Evolutionary conservation across 805 yeast species (phyloP).

Genomic region (Saccharomycopsis javanensis): DNA sequence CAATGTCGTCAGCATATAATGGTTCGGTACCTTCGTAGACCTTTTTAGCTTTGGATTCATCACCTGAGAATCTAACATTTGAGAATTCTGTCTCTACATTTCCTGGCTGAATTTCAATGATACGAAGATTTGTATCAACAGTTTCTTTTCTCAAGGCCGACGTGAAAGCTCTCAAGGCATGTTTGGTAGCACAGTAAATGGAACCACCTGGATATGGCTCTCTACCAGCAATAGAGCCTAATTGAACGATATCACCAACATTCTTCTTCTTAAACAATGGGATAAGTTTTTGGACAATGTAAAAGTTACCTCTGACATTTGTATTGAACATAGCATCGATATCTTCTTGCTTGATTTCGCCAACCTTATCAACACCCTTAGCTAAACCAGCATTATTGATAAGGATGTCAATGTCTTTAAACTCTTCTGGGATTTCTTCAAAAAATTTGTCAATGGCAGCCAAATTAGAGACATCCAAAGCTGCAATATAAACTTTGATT

Average conservation of each 20-base stretch:
- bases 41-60: conserved; percentile 40
- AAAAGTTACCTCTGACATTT: conserved; percentile 38
- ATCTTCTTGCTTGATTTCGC: conserved; percentile 31
- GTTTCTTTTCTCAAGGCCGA: conserved; percentile 61
- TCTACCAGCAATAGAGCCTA: conserved; percentile 65
- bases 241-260: conserved; percentile 48
- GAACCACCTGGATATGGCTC: conserved; percentile 64
- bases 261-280: conserved; percentile 34
- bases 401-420: conserved; percentile 49
- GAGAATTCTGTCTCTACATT: conserved; percentile 63
- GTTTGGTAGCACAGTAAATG: conserved; percentile 63
- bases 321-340: conserved; percentile 36
- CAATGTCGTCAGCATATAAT: conserved; percentile 58
- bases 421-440: conserved; percentile 41
- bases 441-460: conserved; percentile 39
- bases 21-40: conserved; percentile 46
- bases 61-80: conserved; percentile 50
- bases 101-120: conserved; percentile 61
- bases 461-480: conserved; percentile 49
- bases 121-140: conserved; percentile 57
- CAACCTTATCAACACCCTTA: conserved; percentile 36
- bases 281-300: conserved; percentile 36
- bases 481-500: conserved; percentile 35
- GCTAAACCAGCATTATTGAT: conserved; percentile 52
- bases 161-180: conserved; percentile 50